These are phyloP conservation scores for Periconia digitata DNA, from an alignment of 2,329 filamentous ascomycete genomes.

Conservation along the genomic window DNA sequence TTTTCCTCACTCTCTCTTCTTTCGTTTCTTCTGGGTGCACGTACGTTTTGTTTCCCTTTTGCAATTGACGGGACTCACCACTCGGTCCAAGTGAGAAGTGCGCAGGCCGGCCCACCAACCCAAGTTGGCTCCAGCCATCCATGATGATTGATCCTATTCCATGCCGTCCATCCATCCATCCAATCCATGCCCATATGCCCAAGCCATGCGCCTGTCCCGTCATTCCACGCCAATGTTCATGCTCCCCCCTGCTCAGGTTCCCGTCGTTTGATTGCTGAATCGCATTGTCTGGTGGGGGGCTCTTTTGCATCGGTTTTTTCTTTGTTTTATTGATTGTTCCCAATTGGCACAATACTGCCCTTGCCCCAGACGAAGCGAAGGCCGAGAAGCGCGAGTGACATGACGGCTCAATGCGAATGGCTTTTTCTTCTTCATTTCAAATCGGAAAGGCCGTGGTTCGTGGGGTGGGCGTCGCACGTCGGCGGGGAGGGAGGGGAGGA, in stretches of 20 bases:
- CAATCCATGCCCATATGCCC: slow-evolving; percentile 18
- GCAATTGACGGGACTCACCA: slow-evolving; percentile 21
- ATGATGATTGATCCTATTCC: neutral
- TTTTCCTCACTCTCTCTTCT: neutral
- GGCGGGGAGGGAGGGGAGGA: no score
- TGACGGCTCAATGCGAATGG: no score
- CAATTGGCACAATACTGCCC: neutral
- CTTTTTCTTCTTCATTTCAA: neutral
- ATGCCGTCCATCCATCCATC: neutral
- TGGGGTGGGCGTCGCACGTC: neutral
- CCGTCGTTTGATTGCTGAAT: neutral
- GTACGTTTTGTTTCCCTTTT: no score
- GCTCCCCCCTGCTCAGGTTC: neutral
- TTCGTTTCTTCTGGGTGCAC: no score
- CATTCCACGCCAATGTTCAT: no score
- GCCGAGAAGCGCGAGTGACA: neutral
- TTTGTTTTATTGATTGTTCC: neutral
- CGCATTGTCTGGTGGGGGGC: neutral
- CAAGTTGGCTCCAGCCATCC: no score
- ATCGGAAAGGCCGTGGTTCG: neutral
- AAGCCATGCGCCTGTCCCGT: slow-evolving; percentile 18
- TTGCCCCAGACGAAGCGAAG: neutral
- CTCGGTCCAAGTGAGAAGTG: slow-evolving; percentile 29
- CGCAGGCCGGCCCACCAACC: slow-evolving; percentile 30
- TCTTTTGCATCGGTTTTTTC: neutral